These are phyloP conservation scores for Paecilomyces niveus DNA, from an alignment of 2,329 filamentous ascomycete genomes.

Conservation along the genomic window DNA sequence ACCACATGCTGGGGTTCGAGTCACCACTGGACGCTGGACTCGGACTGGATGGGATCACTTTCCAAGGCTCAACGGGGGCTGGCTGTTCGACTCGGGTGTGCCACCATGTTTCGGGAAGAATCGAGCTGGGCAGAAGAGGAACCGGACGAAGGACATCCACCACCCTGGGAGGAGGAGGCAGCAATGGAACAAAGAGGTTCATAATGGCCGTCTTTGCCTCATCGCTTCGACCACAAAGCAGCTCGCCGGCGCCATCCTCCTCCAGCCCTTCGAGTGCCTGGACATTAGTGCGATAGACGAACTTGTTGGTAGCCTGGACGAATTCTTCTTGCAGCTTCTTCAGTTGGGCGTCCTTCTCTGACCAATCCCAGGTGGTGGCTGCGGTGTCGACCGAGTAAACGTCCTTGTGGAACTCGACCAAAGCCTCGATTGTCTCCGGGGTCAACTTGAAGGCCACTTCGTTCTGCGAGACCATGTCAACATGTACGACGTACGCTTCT, in stretches of 20 bases:
- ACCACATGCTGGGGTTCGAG: constrained; percentile 68
- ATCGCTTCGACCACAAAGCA: constrained; percentile 83
- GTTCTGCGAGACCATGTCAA: constrained; percentile 96
- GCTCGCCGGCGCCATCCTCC: constrained; percentile 90
- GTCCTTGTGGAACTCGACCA: constrained; percentile 95
- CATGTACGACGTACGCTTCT: constrained; percentile 96
- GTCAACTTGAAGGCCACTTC: constrained; percentile 98
- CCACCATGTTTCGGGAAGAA: constrained; percentile 71
- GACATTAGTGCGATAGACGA: constrained; percentile 85
- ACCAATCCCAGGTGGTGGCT: constrained; percentile 86
- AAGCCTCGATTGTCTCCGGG: constrained; percentile 81
- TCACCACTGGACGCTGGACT: constrained; percentile 66
- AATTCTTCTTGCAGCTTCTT: constrained; percentile 98
- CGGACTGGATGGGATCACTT: constrained; percentile 81
- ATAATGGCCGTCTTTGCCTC: constrained; percentile 86
- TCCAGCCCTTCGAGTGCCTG: constrained; percentile 89
- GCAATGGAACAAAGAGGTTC: constrained; percentile 73
- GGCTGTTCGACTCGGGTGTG: constrained; percentile 62
- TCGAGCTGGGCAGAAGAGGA: constrained; percentile 77
- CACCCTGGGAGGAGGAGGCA: constrained; percentile 80
- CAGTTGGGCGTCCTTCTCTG: constrained; percentile 90
- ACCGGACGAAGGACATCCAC: constrained; percentile 84
- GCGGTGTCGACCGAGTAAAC: constrained; percentile 87
- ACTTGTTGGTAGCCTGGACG: constrained; percentile 93
- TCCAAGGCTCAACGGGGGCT: constrained; percentile 77